Base-by-base conservation (phyloP, 1,284 basidiomycete genomes). In the Phellinidium pouzarii region DNA sequence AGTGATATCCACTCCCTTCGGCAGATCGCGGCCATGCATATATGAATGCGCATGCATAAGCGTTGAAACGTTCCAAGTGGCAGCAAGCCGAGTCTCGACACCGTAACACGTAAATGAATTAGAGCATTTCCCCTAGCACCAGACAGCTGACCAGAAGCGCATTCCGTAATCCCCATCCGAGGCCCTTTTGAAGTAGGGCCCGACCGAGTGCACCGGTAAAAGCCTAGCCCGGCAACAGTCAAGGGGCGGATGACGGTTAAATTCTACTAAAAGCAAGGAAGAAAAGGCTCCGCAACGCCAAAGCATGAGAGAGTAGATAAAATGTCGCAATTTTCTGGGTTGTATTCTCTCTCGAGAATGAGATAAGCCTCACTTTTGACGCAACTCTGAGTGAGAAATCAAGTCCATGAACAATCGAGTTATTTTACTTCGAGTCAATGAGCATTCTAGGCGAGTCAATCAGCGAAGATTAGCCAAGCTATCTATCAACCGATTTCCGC, bases 31-130 rank as follows among this genome's bases (percentile, higher is more conserved):
- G 31, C 41, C 34, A 36, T 14, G n/a, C 20, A 40, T 11, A 37
- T 40, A 25, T 29, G 12, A n/a, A 5, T 50, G 20, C 31, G 46
- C 12, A 34, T 20, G 26, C 27, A 23, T 49, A 49, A 38, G 48
- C 9, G 11, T 49, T 23, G 38, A 50, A 29, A 26, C 5, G 38
- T 50, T 26, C 48, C 48, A 40, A 22, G 42, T 50, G 36, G 48
- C 38, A 29, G 26, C 7, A 41, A 34, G 22, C 14, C 23, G 37
- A 40, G 14, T 7, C 37, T 7, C n/a, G 3, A 40, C 8, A 17
- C 9, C 37, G n/a, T n/a, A 17, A 40, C n/a, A n/a, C 14, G 37
- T 17, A 40, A 11, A n/a, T n/a, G 9, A 14, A 34, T 3, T 8
- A 14, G 31, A 11, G 31, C 7, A 34, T 34, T 34, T 8, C 9